These are phyloP conservation scores for Mortierella antarctica DNA, from an alignment of 192 early-diverging fungal species.

Conservation along the genomic window DNA sequence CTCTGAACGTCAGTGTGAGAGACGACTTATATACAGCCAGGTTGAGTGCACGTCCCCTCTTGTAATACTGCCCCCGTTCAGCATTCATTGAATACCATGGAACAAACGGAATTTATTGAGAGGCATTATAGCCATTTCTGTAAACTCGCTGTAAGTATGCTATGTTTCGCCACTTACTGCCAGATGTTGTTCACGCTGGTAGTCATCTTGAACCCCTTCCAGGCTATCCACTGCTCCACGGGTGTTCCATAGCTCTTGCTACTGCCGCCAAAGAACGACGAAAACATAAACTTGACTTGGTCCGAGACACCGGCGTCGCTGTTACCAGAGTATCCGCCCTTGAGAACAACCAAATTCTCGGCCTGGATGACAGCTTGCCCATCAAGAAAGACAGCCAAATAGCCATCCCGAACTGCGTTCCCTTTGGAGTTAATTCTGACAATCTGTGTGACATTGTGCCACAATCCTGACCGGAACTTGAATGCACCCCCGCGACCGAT, in stretches of 20 bases:
- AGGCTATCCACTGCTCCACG: constrained; percentile 25
- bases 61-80: too few species aligned
- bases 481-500: constrained; percentile 62
- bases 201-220: constrained; percentile 36
- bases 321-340: constrained; percentile 23
- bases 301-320: not conserved
- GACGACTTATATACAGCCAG: too few species aligned
- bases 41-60: too few species aligned
- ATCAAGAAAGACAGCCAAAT: constrained; percentile 37
- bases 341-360: constrained; percentile 23
- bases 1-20: too few species aligned
- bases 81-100: too few species aligned
- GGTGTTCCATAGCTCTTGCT: constrained; percentile 17
- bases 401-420: constrained; percentile 25
- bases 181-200: constrained; percentile 24
- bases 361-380: constrained; percentile 12
- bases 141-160: too few species aligned
- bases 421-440: constrained; percentile 28
- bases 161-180: not conserved
- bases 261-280: constrained; percentile 23
- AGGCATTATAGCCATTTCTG: too few species aligned
- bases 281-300: constrained; percentile 38
- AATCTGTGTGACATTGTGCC: constrained; percentile 52
- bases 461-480: constrained; percentile 56
- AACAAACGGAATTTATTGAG: too few species aligned